A percentile compares a stretch with the other conserved stretches of the same genome.
phyloP scores from a whole-genome alignment of 306 rosid species.

The Fragaria iinumae region DNA sequence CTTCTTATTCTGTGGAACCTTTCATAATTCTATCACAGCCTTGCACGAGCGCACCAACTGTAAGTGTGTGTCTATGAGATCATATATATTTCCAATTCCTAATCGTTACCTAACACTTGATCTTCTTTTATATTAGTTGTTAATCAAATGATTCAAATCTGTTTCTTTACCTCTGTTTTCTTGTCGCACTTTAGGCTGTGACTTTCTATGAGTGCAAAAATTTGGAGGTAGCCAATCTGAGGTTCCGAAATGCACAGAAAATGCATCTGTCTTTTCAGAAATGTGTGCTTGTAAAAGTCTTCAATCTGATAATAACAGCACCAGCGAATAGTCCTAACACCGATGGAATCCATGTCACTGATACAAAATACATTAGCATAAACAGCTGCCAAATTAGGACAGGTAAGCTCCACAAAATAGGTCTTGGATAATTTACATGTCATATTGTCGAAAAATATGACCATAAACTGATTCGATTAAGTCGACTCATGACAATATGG shows the following conservation, averaged over 20 bases:
- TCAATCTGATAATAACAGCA: conserved; percentile 45
- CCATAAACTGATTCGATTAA: not conserved
- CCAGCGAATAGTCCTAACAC: conserved; percentile 83
- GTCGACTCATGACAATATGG: not conserved
- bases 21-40: conserved; percentile 44
- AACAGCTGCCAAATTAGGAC: conserved; percentile 50
- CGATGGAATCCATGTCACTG: conserved; percentile 82
- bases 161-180: conserved; percentile 4
- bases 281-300: conserved; percentile 50
- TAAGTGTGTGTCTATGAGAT: conserved; percentile 31
- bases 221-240: conserved; percentile 42
- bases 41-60: conserved; percentile 71
- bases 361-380: conserved; percentile 43
- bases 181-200: conserved; percentile 52
- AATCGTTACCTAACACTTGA: not conserved
- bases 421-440: not conserved
- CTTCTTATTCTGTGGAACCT: conserved; percentile 3
- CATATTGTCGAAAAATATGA: not conserved
- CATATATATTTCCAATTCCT: not conserved
- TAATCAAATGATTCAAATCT: not conserved
- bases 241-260: conserved; percentile 57
- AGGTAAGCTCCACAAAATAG: conserved; percentile 37
- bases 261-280: conserved; percentile 59
- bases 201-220: conserved; percentile 53
- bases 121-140: not conserved